Evolutionary conservation across 345 rosid species (phyloP).

Genomic region (Tarenaya hassleriana): DNA sequence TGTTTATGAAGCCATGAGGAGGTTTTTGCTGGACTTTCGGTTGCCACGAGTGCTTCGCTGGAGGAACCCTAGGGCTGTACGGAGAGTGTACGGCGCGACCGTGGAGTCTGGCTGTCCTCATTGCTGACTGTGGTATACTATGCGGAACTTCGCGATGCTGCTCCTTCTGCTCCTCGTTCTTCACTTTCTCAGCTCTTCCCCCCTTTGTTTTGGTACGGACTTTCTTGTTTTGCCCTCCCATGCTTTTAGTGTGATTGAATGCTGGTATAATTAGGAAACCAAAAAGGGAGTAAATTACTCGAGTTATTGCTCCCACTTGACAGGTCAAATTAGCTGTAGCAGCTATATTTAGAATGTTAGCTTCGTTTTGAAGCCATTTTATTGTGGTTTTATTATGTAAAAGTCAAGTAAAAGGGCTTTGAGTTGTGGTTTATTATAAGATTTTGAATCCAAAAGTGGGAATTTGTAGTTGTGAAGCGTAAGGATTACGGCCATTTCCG

Average conservation of each 20-base stretch:
- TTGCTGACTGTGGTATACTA: slow-evolving; percentile 45
- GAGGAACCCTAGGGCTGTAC: slow-evolving; percentile 6
- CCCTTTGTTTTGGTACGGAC: slow-evolving; percentile 28
- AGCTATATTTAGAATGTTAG: slow-evolving; percentile 24
- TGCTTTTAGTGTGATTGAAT: slow-evolving; percentile 1
- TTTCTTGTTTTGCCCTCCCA: slow-evolving; percentile 5
- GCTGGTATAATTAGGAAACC: slow-evolving; percentile 1
- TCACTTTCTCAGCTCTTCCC: slow-evolving; percentile 37
- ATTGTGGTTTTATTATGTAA: slow-evolving; percentile 6
- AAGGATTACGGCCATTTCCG: slow-evolving; percentile 15
- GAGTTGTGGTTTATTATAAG: neutral
- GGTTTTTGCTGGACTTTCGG: slow-evolving; percentile 21
- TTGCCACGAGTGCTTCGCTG: slow-evolving; percentile 21
- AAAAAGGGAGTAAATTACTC: slow-evolving; percentile 2
- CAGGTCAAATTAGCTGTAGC: slow-evolving; percentile 28
- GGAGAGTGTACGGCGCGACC: slow-evolving; percentile 25
- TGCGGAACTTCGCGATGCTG: slow-evolving; percentile 36
- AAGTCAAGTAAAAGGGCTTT: slow-evolving; percentile 18
- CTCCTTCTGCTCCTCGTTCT: slow-evolving; percentile 39
- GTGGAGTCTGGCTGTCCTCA: slow-evolving; percentile 19
- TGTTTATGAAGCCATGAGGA: slow-evolving; percentile 26
- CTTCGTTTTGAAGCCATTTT: slow-evolving; percentile 16
- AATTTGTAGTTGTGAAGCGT: slow-evolving; percentile 22
- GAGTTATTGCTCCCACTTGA: slow-evolving; percentile 14
- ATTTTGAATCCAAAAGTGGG: slow-evolving; percentile 8